Evolutionary conservation across 352 stramenopile species (phyloP).

Genomic region (Phytophthora parvispora): DNA sequence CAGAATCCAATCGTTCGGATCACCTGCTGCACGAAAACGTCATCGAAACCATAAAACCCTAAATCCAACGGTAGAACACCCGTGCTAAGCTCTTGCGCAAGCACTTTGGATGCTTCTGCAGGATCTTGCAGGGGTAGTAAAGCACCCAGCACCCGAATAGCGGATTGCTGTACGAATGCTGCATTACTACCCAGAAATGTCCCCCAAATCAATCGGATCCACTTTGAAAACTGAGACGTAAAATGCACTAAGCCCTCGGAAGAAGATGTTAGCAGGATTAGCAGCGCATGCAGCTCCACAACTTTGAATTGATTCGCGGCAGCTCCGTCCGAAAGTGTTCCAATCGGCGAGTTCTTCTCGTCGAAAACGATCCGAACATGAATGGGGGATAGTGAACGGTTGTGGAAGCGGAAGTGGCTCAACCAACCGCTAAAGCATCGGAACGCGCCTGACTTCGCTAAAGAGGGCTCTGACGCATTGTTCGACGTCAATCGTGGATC

Average conservation of each 20-base stretch:
- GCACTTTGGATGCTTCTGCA: slow-evolving; percentile 15
- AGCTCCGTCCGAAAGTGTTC: neutral
- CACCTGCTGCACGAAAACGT: slow-evolving; percentile 57
- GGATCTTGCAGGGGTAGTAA: slow-evolving; percentile 54
- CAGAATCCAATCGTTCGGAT: slow-evolving; percentile 60
- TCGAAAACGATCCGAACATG: slow-evolving; percentile 94
- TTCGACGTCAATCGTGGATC: slow-evolving; percentile 13
- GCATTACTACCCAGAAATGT: slow-evolving; percentile 59
- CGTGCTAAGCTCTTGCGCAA: slow-evolving; percentile 14
- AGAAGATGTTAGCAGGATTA: slow-evolving; percentile 57
- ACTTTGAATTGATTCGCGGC: slow-evolving; percentile 17
- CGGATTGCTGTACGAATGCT: slow-evolving; percentile 69
- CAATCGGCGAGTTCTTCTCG: slow-evolving; percentile 50
- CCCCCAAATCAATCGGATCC: slow-evolving; percentile 66
- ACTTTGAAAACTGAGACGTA: slow-evolving; percentile 39
- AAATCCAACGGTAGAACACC: neutral
- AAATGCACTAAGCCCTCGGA: slow-evolving; percentile 64
- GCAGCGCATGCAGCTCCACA: slow-evolving; percentile 48
- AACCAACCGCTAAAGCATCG: slow-evolving; percentile 87
- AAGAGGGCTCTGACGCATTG: slow-evolving; percentile 1
- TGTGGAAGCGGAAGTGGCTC: slow-evolving; percentile 91
- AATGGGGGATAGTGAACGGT: slow-evolving; percentile 91
- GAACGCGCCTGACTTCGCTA: slow-evolving; percentile 21
- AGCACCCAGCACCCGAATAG: slow-evolving; percentile 59
- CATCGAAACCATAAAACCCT: slow-evolving; percentile 35